Evolutionary conservation across 2,329 filamentous ascomycete species (phyloP).

Genomic region (Fusarium sp.): DNA sequence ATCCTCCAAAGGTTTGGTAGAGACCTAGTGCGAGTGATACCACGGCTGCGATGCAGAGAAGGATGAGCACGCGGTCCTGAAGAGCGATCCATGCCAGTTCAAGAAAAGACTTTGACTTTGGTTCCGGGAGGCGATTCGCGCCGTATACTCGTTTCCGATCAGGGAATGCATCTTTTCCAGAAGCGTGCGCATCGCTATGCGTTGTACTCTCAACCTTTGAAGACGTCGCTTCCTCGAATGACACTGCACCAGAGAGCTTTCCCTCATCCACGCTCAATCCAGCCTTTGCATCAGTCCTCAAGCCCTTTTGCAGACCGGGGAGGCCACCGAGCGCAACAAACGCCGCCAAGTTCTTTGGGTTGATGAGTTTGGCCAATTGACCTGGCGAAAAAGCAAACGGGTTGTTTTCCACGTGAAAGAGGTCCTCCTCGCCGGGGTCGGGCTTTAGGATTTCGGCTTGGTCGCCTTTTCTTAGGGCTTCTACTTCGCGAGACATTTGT

Average conservation of each 20-base stretch:
- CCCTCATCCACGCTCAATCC: constrained; percentile 81
- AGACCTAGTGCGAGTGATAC: constrained; percentile 73
- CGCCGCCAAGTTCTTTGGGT: constrained; percentile 83
- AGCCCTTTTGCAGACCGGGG: constrained; percentile 76
- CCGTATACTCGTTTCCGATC: constrained; percentile 33
- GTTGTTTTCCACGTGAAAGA: constrained; percentile 77
- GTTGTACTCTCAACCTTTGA: background rate
- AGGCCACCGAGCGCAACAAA: constrained; percentile 82
- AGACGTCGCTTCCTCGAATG: constrained; percentile 71
- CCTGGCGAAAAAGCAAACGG: constrained; percentile 84
- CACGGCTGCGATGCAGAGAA: constrained; percentile 71
- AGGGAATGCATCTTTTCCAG: constrained; percentile 19
- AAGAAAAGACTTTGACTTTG: constrained; percentile 68
- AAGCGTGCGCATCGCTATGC: background rate
- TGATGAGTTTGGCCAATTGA: constrained; percentile 81
- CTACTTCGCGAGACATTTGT: constrained; percentile 20
- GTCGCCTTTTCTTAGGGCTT: constrained; percentile 30
- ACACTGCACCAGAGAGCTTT: constrained; percentile 66
- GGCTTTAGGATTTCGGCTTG: constrained; percentile 61
- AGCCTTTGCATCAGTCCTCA: constrained; percentile 73
- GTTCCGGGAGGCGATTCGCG: constrained; percentile 66
- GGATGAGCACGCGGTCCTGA: constrained; percentile 72
- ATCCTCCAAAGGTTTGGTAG: constrained; percentile 69
- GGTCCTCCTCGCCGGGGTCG: constrained; percentile 75
- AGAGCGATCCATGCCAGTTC: constrained; percentile 72